Base-by-base conservation (phyloP, 2,329 filamentous ascomycete species). In the Exophiala sideris region DNA sequence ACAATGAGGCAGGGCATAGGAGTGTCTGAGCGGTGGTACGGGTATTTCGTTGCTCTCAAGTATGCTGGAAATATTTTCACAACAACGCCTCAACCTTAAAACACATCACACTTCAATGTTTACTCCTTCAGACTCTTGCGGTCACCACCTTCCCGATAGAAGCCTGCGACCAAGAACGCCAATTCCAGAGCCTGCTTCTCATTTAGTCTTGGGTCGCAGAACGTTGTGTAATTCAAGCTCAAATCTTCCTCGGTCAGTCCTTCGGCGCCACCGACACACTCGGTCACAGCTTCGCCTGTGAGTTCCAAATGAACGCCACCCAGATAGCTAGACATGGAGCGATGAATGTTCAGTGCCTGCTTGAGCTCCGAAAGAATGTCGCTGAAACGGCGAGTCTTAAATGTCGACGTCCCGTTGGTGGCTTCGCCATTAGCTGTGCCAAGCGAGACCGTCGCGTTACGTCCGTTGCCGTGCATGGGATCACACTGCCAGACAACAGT, bases 121-220 rank as follows among this genome's bases (percentile, higher is more conserved):
- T 35, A 32, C 21, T 50, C 24, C 9, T n/a, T 44, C 7, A 14
- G 16, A n/a, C 36, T 20, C 24, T 18, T 47, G 8, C 34, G 34
- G 10, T 35, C 20, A 3, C 20, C 38, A 44, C 77, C 74, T 41
- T 79, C 76, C 10, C 82, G 73, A 65, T 84, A 94, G 66, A 91
- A 88, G 4, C 90, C 90, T 0, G 94, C 94, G 45, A 99, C 86
- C 66, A 97, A 73, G 71, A 99, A 99, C 0, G 94, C 91, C 69
- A 97, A 73, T 76, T 99, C 94, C 11, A 99, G 79, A 1, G 94
- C 91, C 76, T 99, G 94, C 76, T 97, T 96, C 79, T 97, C 94
- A 68, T 99, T 99, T 62, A 99, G 75, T 20, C 94, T 77, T 4
- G 94, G 94, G 70, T 99, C 94, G 70, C 94, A 99, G 76, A 92